Conservation (phyloP, 768 basidiomycete genomes). For the Suillus decipiens region DNA sequence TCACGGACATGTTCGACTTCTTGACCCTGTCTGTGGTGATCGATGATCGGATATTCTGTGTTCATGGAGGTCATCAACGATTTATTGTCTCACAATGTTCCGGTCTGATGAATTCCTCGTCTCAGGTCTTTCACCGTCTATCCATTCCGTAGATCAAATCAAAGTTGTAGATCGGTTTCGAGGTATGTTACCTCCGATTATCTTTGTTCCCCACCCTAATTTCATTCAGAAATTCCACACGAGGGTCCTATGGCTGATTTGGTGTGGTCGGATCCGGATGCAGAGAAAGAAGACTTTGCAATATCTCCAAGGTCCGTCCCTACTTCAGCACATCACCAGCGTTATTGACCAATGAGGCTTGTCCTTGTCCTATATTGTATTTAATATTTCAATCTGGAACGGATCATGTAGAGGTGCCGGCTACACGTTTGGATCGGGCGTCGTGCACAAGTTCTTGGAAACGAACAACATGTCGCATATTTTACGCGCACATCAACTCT, state of each 20-base stretch:
- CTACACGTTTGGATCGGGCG: conserved; percentile 97
- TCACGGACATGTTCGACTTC: conserved; percentile 99
- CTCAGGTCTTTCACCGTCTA: conserved; percentile 91
- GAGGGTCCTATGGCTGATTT: conserved; percentile 99
- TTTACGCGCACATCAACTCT: conserved; percentile 95
- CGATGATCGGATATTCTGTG: conserved; percentile 98
- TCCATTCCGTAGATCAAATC: conserved; percentile 99
- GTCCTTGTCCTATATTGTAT: conserved; percentile 8
- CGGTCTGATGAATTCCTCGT: conserved; percentile 15
- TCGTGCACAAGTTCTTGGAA: conserved; percentile 96
- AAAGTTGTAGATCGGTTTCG: conserved; percentile 98
- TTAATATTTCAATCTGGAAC: conserved; percentile 19
- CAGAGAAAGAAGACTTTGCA: conserved; percentile 99
- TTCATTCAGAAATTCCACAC: conserved; percentile 86
- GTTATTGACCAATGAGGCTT: conserved; percentile 14
- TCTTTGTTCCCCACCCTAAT: conserved; percentile 26
- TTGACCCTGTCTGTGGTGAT: conserved; percentile 96
- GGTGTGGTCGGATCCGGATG: conserved; percentile 99
- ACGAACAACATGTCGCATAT: conserved; percentile 97
- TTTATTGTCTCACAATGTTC: background rate
- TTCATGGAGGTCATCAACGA: conserved; percentile 78
- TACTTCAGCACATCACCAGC: conserved; percentile 16
- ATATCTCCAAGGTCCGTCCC: conserved; percentile 88
- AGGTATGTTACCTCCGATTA: conserved; percentile 49
- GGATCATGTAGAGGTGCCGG: conserved; percentile 77